phyloP scores from a whole-genome alignment of 352 stramenopile genomes.

The Globisporangium paroecandrum region DNA sequence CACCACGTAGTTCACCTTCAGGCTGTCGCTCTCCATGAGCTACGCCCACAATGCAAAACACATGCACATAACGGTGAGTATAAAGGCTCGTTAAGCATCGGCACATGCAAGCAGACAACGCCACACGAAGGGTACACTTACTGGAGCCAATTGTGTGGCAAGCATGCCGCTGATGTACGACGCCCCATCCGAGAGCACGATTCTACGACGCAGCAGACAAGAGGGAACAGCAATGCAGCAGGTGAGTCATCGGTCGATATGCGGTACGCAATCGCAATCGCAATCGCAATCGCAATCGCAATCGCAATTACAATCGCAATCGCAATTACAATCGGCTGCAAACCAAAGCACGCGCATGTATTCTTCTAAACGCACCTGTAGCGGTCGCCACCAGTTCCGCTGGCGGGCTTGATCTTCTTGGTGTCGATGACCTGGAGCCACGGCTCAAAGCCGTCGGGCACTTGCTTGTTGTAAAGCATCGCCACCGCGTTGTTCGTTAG shows the following conservation, averaged over 20 bases:
- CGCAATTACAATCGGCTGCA: not conserved
- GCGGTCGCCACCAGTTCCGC: conserved; percentile 63
- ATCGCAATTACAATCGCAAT: too few species aligned
- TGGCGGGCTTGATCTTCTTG: conserved; percentile 85
- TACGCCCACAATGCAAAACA: conserved; percentile 15
- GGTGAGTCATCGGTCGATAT: not conserved
- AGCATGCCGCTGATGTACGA: conserved; percentile 88
- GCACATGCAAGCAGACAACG: not conserved
- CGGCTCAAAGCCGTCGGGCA: conserved; percentile 81
- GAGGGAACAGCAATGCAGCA: not conserved
- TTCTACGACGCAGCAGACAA: conserved; percentile 20
- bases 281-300: not conserved
- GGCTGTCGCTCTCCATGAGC: conserved; percentile 79
- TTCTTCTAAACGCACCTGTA: conserved; percentile 39
- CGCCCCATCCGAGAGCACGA: conserved; percentile 77
- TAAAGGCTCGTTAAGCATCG: not conserved
- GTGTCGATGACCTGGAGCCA: conserved; percentile 88
- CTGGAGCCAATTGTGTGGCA: conserved; percentile 71
- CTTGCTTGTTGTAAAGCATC: conserved; percentile 85
- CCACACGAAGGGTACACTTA: conserved; percentile 23
- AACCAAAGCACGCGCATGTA: not conserved
- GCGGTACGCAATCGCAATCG: not conserved
- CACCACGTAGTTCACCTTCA: conserved; percentile 83
- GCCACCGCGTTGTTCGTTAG: conserved; percentile 79
- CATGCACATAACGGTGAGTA: not conserved